phyloP scores from a whole-genome alignment of 768 basidiomycete genomes.

The Lanmaoa rubissima region DNA sequence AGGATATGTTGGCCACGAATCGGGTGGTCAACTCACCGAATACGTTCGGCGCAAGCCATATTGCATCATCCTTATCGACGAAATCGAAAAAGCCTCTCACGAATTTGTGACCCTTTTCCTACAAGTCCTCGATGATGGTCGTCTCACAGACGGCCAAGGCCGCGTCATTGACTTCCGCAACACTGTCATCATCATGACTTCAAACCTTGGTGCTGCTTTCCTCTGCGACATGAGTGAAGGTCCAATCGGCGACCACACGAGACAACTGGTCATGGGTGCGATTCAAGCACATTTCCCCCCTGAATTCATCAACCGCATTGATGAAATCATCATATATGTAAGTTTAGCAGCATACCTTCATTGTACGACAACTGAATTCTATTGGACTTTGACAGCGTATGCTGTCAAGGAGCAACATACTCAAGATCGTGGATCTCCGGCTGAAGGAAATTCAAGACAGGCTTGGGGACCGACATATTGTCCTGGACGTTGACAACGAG shows the following conservation, averaged over 20 bases:
- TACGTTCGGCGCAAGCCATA: conserved; percentile 92
- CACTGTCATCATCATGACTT: conserved; percentile 93
- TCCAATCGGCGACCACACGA: conserved; percentile 58
- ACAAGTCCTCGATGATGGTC: conserved; percentile 90
- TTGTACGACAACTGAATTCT: conserved; percentile 21
- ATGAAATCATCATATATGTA: conserved; percentile 76
- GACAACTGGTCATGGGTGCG: conserved; percentile 68
- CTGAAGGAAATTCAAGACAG: conserved; percentile 83
- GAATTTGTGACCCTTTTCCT: conserved; percentile 70
- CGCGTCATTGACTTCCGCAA: conserved; percentile 85
- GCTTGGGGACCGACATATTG: conserved; percentile 77
- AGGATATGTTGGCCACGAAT: conserved; percentile 90
- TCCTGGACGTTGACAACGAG: conserved; percentile 68
- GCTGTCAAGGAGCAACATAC: conserved; percentile 71
- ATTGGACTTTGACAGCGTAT: conserved; percentile 54
- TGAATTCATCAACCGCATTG: conserved; percentile 89
- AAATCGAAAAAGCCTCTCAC: conserved; percentile 88
- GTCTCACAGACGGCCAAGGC: conserved; percentile 92
- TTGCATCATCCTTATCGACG: conserved; percentile 80
- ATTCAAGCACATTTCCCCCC: conserved; percentile 88
- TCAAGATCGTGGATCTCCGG: conserved; percentile 87
- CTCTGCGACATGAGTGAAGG: conserved; percentile 76
- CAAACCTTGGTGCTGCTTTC: conserved; percentile 80
- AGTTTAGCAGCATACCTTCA: conserved; percentile 15
- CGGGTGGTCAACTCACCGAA: conserved; percentile 89